phyloP scores from a whole-genome alignment of 1,139 yeast species.

The Chernovozyma sophiae-reginae region DNA sequence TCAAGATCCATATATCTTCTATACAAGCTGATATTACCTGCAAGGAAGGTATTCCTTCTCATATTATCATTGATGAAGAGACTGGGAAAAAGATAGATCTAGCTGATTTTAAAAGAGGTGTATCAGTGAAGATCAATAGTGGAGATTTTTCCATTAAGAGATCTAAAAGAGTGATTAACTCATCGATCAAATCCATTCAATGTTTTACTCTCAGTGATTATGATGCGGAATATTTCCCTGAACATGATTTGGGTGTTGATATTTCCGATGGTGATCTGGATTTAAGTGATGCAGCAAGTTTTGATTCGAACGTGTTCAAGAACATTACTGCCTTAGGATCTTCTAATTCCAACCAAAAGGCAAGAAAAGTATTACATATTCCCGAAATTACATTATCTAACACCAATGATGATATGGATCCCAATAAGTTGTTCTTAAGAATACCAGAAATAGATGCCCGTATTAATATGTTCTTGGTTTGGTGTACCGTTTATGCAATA shows the following conservation, averaged over 20 bases:
- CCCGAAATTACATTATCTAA: constrained; percentile 27
- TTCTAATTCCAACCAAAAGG: constrained; percentile 17
- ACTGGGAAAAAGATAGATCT: constrained; percentile 28
- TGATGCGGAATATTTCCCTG: constrained; percentile 31
- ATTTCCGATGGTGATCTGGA: constrained; percentile 21
- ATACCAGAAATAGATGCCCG: constrained; percentile 40
- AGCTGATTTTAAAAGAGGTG: constrained; percentile 39
- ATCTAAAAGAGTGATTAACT: constrained; percentile 17
- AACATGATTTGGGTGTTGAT: constrained; percentile 25
- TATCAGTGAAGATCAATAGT: constrained; percentile 26
- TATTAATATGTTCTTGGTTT: constrained; percentile 38
- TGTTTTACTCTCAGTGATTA: constrained; percentile 40
- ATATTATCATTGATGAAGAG: constrained; percentile 21
- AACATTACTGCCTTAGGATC: constrained; percentile 7
- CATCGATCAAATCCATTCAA: constrained; percentile 21
- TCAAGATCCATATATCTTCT: constrained; percentile 23
- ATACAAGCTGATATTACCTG: constrained; percentile 37
- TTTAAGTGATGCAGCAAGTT: constrained; percentile 33
- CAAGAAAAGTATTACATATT: constrained; percentile 30
- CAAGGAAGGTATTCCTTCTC: constrained; percentile 41
- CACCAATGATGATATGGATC: constrained; percentile 17
- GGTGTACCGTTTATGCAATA: constrained; percentile 41
- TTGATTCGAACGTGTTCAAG: constrained; percentile 19
- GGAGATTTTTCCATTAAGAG: constrained; percentile 21
- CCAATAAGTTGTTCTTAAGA: constrained; percentile 23